Conservation (phyloP, 2,329 filamentous ascomycete genomes). For the Dryadomyces sulphureus region DNA sequence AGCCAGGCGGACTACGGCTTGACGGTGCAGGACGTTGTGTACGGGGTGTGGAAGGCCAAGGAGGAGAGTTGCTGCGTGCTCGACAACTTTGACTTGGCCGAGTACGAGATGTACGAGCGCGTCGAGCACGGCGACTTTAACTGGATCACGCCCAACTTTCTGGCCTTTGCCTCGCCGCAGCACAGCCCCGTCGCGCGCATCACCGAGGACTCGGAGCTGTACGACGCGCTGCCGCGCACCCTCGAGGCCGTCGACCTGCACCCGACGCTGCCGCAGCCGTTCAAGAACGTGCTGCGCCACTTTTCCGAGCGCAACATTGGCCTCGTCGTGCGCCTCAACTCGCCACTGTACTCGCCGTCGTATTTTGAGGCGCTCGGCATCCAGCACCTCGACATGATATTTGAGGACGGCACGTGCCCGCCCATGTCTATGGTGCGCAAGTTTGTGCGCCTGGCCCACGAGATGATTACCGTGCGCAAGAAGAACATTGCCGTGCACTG, state of each 20-base stretch:
- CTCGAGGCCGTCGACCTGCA: constrained; percentile 56
- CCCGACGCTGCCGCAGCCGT: constrained; percentile 62
- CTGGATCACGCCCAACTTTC: constrained; percentile 90
- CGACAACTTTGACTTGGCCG: constrained; percentile 88
- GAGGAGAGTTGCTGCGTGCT: constrained; percentile 84
- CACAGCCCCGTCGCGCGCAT: constrained; percentile 62
- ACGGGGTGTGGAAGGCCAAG: constrained; percentile 97
- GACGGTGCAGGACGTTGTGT: constrained; percentile 93
- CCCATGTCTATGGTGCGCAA: constrained; percentile 77
- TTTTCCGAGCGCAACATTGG: constrained; percentile 82
- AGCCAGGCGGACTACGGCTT: constrained; percentile 95
- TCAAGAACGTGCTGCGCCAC: constrained; percentile 90
- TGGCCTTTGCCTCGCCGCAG: constrained; percentile 93
- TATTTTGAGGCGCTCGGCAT: constrained; percentile 95
- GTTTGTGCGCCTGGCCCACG: constrained; percentile 88
- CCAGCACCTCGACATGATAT: constrained; percentile 97
- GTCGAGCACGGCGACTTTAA: constrained; percentile 99
- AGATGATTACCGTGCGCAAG: constrained; percentile 81
- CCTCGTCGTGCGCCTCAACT: constrained; percentile 89
- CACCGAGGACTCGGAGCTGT: constrained; percentile 56
- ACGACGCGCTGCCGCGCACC: constrained; percentile 58
- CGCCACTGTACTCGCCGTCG: constrained; percentile 87
- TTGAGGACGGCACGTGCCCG: constrained; percentile 94
- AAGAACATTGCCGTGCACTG: constrained; percentile 95
- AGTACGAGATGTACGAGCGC: constrained; percentile 91